phyloP scores from a whole-genome alignment of 306 rosid genomes.

The Vicia villosa region DNA sequence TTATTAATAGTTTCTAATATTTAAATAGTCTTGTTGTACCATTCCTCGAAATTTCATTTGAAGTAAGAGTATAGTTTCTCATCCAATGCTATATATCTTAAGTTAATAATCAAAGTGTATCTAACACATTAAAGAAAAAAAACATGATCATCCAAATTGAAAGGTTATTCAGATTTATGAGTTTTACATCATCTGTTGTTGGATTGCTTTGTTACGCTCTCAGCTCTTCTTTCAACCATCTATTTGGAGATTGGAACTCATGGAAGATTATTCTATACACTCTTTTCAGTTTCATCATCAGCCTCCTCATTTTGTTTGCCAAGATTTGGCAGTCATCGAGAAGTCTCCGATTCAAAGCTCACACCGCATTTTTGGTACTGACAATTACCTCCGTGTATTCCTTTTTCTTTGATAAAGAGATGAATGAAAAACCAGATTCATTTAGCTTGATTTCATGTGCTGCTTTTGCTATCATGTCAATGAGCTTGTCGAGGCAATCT shows the following conservation, averaged over 20 bases:
- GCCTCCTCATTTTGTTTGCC: neutral
- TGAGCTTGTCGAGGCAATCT: neutral
- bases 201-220: conserved; percentile 1
- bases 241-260: conserved; percentile 5
- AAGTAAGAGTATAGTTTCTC: too few relatives aligned
- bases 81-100: too few relatives aligned
- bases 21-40: too few relatives aligned
- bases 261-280: neutral
- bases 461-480: conserved; percentile 26
- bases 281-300: neutral
- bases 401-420: neutral
- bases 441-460: neutral
- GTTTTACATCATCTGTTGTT: neutral
- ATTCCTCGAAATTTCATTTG: too few relatives aligned
- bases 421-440: conserved; percentile 24
- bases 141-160: too few relatives aligned
- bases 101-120: too few relatives aligned
- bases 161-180: too few relatives aligned
- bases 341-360: neutral
- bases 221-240: conserved; percentile 5
- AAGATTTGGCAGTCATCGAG: neutral
- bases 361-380: neutral
- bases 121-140: too few relatives aligned
- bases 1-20: too few relatives aligned
- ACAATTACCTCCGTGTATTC: conserved; percentile 8